Evolutionary conservation across 2,329 filamentous ascomycete species (phyloP).

Genomic region (Cladobotryum protrusum): DNA sequence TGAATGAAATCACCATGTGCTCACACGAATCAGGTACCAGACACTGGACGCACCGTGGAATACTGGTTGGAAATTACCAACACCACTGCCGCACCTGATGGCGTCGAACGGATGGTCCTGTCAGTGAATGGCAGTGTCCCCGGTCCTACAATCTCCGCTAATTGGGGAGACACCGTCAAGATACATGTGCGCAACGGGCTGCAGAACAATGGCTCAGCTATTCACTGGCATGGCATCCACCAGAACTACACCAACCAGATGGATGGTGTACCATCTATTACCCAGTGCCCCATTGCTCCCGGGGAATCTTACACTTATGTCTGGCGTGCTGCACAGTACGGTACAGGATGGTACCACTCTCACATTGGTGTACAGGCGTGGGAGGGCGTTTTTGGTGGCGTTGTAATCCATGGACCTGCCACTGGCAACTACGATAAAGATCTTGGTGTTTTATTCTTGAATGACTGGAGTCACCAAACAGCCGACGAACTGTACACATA

Average conservation of each 20-base stretch:
- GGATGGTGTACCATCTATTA: no score
- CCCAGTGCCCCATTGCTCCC: no score
- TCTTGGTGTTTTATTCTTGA: conserved; percentile 51
- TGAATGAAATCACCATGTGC: no score
- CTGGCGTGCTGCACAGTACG: conserved; percentile 50
- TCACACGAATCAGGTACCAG: conserved; percentile 18
- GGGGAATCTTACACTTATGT: conserved; percentile 40
- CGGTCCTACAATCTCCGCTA: conserved; percentile 50
- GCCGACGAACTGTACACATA: conserved; percentile 30
- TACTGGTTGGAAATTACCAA: conserved; percentile 40
- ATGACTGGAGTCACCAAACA: conserved; percentile 50
- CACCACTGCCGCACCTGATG: conserved; percentile 39
- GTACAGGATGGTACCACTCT: conserved; percentile 55
- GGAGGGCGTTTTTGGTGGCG: conserved; percentile 53
- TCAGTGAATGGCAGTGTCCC: conserved; percentile 48
- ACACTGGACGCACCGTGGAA: conserved; percentile 46
- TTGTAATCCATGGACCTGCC: conserved; percentile 56
- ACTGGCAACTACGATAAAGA: conserved; percentile 57
- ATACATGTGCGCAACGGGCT: conserved; percentile 49
- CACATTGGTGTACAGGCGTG: conserved; percentile 45
- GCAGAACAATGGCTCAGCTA: conserved; percentile 14
- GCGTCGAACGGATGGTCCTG: conserved; percentile 40
- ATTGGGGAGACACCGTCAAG: conserved; percentile 44
- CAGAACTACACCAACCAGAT: no score
- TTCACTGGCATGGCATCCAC: no score